Base-by-base conservation (phyloP, 2,329 filamentous ascomycete species). In the Scolecobasidium constrictum region DNA sequence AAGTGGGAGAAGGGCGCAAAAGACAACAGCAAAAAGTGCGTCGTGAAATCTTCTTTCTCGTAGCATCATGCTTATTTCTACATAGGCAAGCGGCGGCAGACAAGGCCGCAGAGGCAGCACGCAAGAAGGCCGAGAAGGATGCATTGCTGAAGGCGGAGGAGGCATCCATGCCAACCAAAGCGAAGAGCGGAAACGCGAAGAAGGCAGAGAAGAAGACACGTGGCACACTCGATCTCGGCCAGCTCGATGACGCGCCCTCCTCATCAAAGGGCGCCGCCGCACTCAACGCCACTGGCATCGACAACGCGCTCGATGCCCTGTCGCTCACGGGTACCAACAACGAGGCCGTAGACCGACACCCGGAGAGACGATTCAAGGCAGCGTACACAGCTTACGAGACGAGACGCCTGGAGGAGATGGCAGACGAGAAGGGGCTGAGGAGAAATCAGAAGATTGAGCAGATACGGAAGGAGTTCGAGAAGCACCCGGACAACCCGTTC, bases 401-500 rank as follows among this genome's bases (percentile, higher is more conserved):
- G 63, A 69, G 83, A 19, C 71, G 90, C 44, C 66, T 95, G 51
- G 72, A 77, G 2, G 87, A 96, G 72, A 86, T 95, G 74, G 84
- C 90, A 57, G 68, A 76, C 43, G 87, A 95, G 61, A 83, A 82
- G 45, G 86, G 86, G 1, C 62, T 96, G 57, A 72, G 88, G 45
- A 70, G 84, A 52, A 77, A 93, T 53, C 88, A 95, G 73, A 82
- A 84, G 63, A 80, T 88, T 55, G 83, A 90, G 49, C 72, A 81
- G 56, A 84, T 94, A 51, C 66, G 76, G 48, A 93, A 94, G 71
- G 92, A 96, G 67, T 98, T 96, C 61, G 83, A 94, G 63, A 93
- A 86, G 71, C 84, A 83, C 56, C 81, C 85, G 2, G 90, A 96
- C 54, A 98, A 98, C 62, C 92, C 92, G 12, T 92, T 94, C 67